Evolutionary conservation across 2,329 filamentous ascomycete species (phyloP), one percentile per base, ranked within the genome.

Genomic region (Aspergillus sp.): DNA sequence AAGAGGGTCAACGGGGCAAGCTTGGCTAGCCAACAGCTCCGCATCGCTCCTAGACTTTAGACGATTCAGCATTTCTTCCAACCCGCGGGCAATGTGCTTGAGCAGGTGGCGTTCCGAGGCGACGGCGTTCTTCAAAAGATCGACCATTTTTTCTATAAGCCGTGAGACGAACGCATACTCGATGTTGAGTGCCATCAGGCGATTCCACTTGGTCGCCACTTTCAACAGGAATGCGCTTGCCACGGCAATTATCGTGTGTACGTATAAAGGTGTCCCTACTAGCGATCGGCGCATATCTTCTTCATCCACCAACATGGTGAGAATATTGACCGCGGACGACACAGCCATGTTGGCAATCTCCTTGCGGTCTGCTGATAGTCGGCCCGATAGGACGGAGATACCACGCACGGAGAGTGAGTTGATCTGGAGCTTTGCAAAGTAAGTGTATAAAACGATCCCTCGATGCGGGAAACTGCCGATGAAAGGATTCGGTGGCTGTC

Each of bases 341-440:
- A 79, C 73, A 4, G 71, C 76, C 0, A 68, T 76, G 68, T 72
- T 79, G 62, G 70, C 79, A 67, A 70, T 73, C 41, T 80, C 72
- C 53, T 76, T 66, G 22, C 76, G 61, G 41, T 74, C 72, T 22
- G 72, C 66, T 0, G 69, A 67, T 47, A 79, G 69, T 31, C 48
- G 64, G 9, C 49, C 54, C 11, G 48, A 47, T 9, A 46, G 50
- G 7, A 51, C 54, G 6, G 60, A 59, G 0, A 62, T 50, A 5
- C 79, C 77, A 8, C 80, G 75, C 25, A 83, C 73, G 17, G 79
- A 78, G 59, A 81, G 78, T 1, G 80, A 81, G 52, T 78, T 78
- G 6, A 83, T 72, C 51, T 82, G 79, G 4, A 83, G 71, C 58
- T 80, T 77, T 8, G 79, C 80, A 67, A 81, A 83, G 59, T 82